Conservation (phyloP, 768 basidiomycete species). For the Podaxis carcinomalis region DNA sequence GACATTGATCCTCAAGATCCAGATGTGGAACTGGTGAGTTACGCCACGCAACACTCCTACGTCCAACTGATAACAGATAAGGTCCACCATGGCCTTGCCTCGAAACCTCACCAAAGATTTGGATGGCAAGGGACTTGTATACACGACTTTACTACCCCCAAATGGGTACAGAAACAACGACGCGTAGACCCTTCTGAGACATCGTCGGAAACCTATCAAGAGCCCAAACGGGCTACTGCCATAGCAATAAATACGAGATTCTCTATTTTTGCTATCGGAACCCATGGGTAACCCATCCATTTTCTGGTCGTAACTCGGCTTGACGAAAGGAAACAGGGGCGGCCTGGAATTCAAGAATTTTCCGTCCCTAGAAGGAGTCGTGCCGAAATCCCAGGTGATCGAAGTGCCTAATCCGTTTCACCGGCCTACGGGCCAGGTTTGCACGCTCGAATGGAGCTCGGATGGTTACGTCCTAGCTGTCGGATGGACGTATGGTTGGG, state of each 20-base stretch:
- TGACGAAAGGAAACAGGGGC: constrained; percentile 41
- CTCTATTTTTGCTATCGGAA: constrained; percentile 80
- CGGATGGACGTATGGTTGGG: constrained; percentile 90
- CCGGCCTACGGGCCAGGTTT: constrained; percentile 57
- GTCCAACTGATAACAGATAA: not conserved
- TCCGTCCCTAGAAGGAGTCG: constrained; percentile 55
- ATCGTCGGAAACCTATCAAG: constrained; percentile 42
- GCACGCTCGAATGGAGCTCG: constrained; percentile 83
- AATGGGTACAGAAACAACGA: constrained; percentile 77
- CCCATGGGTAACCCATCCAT: constrained; percentile 43
- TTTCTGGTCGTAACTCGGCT: not conserved
- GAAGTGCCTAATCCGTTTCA: constrained; percentile 60
- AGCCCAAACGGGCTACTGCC: constrained; percentile 60
- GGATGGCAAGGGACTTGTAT: constrained; percentile 79
- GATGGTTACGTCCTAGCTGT: constrained; percentile 95
- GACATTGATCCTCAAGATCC: constrained; percentile 12
- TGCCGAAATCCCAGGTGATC: constrained; percentile 58
- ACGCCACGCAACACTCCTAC: not conserved
- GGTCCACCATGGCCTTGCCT: constrained; percentile 10
- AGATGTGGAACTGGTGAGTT: constrained; percentile 1
- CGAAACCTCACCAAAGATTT: constrained; percentile 21
- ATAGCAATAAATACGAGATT: constrained; percentile 77
- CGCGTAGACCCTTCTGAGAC: constrained; percentile 45
- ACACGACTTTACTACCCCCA: constrained; percentile 67
- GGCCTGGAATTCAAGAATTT: constrained; percentile 63